Evolutionary conservation across 495 filamentous ascomycete species (phyloP).

Genomic region (Mytilinidion resinicola): DNA sequence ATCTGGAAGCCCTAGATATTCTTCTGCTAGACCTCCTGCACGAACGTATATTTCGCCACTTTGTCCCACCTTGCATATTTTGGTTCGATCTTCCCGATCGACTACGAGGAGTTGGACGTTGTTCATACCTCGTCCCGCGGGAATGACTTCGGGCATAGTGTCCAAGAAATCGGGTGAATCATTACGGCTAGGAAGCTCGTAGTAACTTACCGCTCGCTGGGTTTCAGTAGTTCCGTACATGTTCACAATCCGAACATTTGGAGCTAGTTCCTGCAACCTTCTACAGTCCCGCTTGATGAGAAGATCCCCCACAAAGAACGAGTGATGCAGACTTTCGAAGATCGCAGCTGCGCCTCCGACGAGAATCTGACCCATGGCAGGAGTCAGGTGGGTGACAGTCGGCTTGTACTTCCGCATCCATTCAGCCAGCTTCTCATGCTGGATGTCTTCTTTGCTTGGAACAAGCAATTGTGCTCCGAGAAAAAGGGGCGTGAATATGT

Average conservation of each 20-base stretch:
- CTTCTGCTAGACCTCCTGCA: conserved; percentile 83
- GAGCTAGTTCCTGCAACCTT: conserved; percentile 68
- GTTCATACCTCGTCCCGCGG: conserved; percentile 83
- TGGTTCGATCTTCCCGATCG: conserved; percentile 64
- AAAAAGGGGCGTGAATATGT: conserved; percentile 93
- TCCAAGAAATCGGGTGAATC: conserved; percentile 64
- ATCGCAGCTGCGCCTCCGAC: conserved; percentile 70
- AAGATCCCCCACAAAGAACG: conserved; percentile 93
- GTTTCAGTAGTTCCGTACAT: conserved; percentile 95
- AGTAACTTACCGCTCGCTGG: conserved; percentile 80
- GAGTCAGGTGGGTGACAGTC: conserved; percentile 87
- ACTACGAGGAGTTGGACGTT: conserved; percentile 92
- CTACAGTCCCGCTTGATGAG: conserved; percentile 81
- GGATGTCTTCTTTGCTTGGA: conserved; percentile 77
- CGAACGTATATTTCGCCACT: conserved; percentile 84
- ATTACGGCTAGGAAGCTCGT: conserved; percentile 66
- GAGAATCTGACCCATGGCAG: conserved; percentile 93
- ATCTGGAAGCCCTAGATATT: conserved; percentile 67
- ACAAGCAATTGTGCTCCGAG: conserved; percentile 76
- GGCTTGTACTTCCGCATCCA: conserved; percentile 79
- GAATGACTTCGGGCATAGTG: conserved; percentile 69
- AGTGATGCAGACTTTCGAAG: conserved; percentile 70
- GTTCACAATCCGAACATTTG: conserved; percentile 75
- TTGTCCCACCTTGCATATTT: conserved; percentile 73
- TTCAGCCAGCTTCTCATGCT: conserved; percentile 80